Percentiles rank a stretch among this genome's conserved stretches.
Evolutionary conservation across 2,329 filamentous ascomycete species (phyloP).

Genomic region (Ophiostoma sp.): DNA sequence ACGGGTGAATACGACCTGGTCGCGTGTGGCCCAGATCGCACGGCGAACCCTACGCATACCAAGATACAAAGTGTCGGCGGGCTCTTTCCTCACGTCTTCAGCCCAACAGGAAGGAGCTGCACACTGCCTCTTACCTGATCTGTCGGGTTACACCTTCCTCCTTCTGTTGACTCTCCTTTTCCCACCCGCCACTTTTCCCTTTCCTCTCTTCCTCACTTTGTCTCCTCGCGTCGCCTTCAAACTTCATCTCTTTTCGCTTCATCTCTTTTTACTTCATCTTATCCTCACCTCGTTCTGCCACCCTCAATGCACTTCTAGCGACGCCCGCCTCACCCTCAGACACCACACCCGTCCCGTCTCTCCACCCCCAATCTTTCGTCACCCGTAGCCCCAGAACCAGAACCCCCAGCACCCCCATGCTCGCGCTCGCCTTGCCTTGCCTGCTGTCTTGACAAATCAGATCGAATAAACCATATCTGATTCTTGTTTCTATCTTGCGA

Average conservation of each 20-base stretch:
- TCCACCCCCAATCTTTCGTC: not conserved
- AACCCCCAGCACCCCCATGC: not conserved
- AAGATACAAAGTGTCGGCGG: not conserved
- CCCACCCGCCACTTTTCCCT: not conserved
- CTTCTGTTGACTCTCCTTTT: not conserved
- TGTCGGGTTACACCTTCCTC: not conserved
- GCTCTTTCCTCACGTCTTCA: not conserved
- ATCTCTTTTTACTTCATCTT: not conserved
- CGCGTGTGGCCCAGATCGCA: not conserved
- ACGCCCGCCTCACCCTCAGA: not conserved
- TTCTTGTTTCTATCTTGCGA: not conserved
- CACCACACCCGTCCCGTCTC: not conserved
- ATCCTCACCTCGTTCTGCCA: too few relatives aligned
- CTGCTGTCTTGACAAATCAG: constrained; percentile 21
- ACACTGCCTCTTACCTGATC: not conserved
- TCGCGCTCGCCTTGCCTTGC: not conserved
- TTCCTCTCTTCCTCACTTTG: too few relatives aligned
- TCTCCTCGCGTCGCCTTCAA: too few relatives aligned
- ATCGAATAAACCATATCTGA: constrained; percentile 13
- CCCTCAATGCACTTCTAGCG: not conserved
- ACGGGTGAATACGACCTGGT: not conserved
- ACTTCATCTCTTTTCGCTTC: too few relatives aligned
- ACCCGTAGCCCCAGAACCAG: not conserved
- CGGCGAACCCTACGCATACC: not conserved
- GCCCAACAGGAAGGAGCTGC: constrained; percentile 6